A percentile compares a stretch with the other conserved stretches of the same genome.
Conservation (phyloP, 305 asterid genomes). For the Fraxinus greggii region DNA sequence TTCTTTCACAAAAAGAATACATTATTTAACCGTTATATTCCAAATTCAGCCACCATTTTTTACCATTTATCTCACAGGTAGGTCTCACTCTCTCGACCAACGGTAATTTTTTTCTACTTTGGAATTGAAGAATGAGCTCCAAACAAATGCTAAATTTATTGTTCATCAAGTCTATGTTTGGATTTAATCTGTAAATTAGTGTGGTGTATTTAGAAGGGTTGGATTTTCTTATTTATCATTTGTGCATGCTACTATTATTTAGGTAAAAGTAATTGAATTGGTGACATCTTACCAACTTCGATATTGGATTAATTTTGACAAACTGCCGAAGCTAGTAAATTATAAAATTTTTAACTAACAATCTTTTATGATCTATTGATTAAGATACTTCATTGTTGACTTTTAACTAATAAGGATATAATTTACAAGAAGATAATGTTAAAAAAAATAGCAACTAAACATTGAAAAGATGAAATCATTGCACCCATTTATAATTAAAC, state of each 20-base stretch:
- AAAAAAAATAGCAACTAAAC: not conserved
- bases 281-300: not conserved
- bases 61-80: no score
- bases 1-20: no score
- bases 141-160: no score
- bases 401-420: not conserved
- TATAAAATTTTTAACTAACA: not conserved
- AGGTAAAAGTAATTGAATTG: not conserved
- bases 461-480: not conserved
- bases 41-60: no score
- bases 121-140: no score
- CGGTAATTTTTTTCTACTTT: no score
- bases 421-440: not conserved
- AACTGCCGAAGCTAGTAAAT: not conserved
- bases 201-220: not conserved
- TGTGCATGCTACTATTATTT: not conserved
- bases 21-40: no score
- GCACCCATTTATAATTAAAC: conserved; percentile 18
- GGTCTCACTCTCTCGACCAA: no score
- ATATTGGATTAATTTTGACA: not conserved
- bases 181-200: no score
- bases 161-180: no score
- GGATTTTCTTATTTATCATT: not conserved
- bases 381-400: not conserved
- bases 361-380: not conserved